phyloP scores from a whole-genome alignment of 331 rosid genomes.

The Spiraea crenata region DNA sequence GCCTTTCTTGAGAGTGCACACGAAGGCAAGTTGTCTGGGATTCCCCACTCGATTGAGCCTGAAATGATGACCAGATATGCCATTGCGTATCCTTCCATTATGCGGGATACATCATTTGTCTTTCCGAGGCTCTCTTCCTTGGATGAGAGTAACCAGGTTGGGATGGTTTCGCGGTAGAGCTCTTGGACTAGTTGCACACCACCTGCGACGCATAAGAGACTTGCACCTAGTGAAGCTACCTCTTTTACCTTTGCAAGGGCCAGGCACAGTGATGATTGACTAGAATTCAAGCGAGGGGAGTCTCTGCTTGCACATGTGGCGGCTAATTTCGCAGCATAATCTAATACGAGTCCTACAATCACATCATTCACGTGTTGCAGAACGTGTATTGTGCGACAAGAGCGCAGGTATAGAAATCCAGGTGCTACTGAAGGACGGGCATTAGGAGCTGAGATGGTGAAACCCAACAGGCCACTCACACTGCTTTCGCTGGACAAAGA shows the following conservation, averaged over 20 bases:
- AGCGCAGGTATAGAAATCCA: conserved; percentile 68
- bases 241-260: conserved; percentile 55
- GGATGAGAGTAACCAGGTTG: conserved; percentile 60
- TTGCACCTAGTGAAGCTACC: conserved; percentile 65
- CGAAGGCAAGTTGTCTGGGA: conserved; percentile 41
- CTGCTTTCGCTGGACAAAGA: conserved; percentile 43
- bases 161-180: conserved; percentile 62
- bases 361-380: conserved; percentile 42
- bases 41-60: conserved; percentile 69
- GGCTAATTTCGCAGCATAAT: conserved; percentile 42
- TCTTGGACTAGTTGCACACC: conserved; percentile 64
- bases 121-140: conserved; percentile 35
- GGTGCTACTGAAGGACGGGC: conserved; percentile 53
- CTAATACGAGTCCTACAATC: conserved; percentile 54
- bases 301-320: conserved; percentile 31
- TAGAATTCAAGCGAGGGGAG: conserved; percentile 41
- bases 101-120: conserved; percentile 26
- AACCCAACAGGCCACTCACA: conserved; percentile 69
- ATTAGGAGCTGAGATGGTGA: conserved; percentile 34
- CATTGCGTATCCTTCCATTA: conserved; percentile 68
- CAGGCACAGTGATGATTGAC: conserved; percentile 47
- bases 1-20: conserved; percentile 43
- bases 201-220: conserved; percentile 55
- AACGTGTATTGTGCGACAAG: conserved; percentile 52
- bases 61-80: conserved; percentile 57